Percentiles rank a stretch among this genome's conserved stretches.
Conservation (phyloP, 2,329 filamentous ascomycete species). For the Blastomyces gilchristii region DNA sequence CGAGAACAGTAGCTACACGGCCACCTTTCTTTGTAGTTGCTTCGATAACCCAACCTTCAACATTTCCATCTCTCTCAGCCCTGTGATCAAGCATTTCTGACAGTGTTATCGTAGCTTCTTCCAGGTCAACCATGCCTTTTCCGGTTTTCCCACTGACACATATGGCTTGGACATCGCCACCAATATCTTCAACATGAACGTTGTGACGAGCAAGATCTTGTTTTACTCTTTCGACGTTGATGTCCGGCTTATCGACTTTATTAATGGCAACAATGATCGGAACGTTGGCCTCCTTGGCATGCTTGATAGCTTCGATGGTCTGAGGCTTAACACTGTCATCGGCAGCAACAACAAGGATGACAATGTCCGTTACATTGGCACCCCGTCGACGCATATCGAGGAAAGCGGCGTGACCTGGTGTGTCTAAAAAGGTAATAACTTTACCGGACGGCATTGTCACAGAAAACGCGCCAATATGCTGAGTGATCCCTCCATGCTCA, state of each 20-base stretch:
- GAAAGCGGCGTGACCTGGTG: slow-evolving; percentile 91
- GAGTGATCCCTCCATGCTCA: slow-evolving; percentile 94
- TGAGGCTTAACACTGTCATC: slow-evolving; percentile 98
- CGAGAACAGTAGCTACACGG: slow-evolving; percentile 76
- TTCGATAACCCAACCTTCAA: slow-evolving; percentile 91
- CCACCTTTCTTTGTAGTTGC: slow-evolving; percentile 77
- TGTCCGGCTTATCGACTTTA: slow-evolving; percentile 84
- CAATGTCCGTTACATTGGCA: slow-evolving; percentile 92
- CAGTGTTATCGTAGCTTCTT: slow-evolving; percentile 78
- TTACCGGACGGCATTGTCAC: slow-evolving; percentile 79
- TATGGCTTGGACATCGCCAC: slow-evolving; percentile 87
- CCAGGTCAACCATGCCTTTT: slow-evolving; percentile 77
- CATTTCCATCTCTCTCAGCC: slow-evolving; percentile 63
- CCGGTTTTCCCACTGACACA: slow-evolving; percentile 90
- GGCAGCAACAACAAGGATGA: slow-evolving; percentile 87
- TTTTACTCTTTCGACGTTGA: slow-evolving; percentile 74
- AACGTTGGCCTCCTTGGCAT: slow-evolving; percentile 75
- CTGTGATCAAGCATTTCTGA: slow-evolving; percentile 86
- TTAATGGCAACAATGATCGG: slow-evolving; percentile 97
- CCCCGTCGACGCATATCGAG: slow-evolving; percentile 91
- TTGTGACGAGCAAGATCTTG: slow-evolving; percentile 72
- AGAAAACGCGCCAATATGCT: slow-evolving; percentile 96
- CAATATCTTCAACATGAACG: slow-evolving; percentile 87
- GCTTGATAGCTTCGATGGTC: slow-evolving; percentile 90
- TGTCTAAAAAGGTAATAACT: slow-evolving; percentile 92